Evolutionary conservation across 371 early-diverging fungal species (phyloP), one percentile per base, ranked within the genome.

Genomic region (Modicella reniformis): DNA sequence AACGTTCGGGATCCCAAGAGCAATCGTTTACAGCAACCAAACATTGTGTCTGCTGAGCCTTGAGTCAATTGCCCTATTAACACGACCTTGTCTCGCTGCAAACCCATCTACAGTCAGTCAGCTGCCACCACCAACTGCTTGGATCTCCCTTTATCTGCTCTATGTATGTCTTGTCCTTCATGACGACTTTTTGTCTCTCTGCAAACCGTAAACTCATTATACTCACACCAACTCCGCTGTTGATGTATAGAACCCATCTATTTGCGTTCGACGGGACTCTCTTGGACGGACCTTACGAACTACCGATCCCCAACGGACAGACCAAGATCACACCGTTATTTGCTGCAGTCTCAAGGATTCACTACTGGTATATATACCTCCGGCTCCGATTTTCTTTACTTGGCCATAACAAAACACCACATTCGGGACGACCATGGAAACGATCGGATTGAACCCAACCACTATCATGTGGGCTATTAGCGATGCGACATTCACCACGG

Each of bases 1-100:
- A 15, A 30, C 54, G 25, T 59, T 5, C 40, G 67, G 47, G 3
- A 37, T 53, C 6, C 61, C 68, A 44, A 47, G 23, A 34, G 61
- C 56, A 17, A 44, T 67, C 2, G 56, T 56, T 2, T 67, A 29
- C 29, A 48, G 33, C 33, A 34, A 44, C 15, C 32, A 60, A 7
- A 60, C 48, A 9, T 5, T 67, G 1, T 61, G 48, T 37, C 3
- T 67, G 13, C 26, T 67, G 15, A 50, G 56, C 0, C 49, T 8
- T 67, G 33, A 61, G 47, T 29, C 4, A 37, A 0, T 10, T 60
- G 12, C 66, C 66, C 1, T 23, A 47, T 7, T 48, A 60, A 6
- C n/a, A n/a, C 13, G 49, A 61, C 21, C n/a, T 30, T 10, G 56
- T 28, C 32, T 44, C 61, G 1, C 40, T 61, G 37, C 48, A 61